These are phyloP conservation scores for Globisporangium echinulatum DNA, from an alignment of 352 stramenopile genomes.

Conservation along the genomic window DNA sequence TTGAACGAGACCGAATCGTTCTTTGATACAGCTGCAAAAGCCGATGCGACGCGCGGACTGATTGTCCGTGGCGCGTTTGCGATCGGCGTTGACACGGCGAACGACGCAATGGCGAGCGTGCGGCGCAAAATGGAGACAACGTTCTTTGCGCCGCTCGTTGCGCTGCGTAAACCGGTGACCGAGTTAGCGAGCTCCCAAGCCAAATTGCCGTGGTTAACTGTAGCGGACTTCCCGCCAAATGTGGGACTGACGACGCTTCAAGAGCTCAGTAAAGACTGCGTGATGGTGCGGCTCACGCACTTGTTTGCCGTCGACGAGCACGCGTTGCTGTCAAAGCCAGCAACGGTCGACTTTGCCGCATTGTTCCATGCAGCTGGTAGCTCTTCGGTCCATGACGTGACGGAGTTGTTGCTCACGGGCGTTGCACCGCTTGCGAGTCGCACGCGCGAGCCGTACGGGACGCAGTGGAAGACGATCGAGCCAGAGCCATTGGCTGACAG, in stretches of 20 bases:
- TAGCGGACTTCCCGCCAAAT: constrained; percentile 85
- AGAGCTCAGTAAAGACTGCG: constrained; percentile 59
- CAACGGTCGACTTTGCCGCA: constrained; percentile 63
- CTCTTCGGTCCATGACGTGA: constrained; percentile 50
- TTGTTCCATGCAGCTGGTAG: constrained; percentile 42
- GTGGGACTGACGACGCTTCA: constrained; percentile 91
- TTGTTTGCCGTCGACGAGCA: constrained; percentile 90
- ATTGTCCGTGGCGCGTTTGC: constrained; percentile 64
- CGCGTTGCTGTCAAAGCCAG: constrained; percentile 61
- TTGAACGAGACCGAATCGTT: constrained; percentile 91
- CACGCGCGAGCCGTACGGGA: not conserved
- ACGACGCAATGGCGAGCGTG: constrained; percentile 48
- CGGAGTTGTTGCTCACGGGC: constrained; percentile 88
- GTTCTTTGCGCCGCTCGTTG: constrained; percentile 63
- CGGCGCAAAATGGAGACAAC: constrained; percentile 59
- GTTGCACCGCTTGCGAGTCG: constrained; percentile 43
- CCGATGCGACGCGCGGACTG: constrained; percentile 48
- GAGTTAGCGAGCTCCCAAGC: not conserved
- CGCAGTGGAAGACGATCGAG: constrained; percentile 33
- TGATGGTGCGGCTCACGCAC: constrained; percentile 92
- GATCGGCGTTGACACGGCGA: constrained; percentile 50
- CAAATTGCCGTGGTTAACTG: constrained; percentile 59
- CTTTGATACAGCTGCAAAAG: constrained; percentile 53
- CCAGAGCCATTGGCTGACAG: constrained; percentile 4
- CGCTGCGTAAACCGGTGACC: constrained; percentile 37